Conservation (phyloP, 495 filamentous ascomycete species). For the Patellaria atrata region DNA sequence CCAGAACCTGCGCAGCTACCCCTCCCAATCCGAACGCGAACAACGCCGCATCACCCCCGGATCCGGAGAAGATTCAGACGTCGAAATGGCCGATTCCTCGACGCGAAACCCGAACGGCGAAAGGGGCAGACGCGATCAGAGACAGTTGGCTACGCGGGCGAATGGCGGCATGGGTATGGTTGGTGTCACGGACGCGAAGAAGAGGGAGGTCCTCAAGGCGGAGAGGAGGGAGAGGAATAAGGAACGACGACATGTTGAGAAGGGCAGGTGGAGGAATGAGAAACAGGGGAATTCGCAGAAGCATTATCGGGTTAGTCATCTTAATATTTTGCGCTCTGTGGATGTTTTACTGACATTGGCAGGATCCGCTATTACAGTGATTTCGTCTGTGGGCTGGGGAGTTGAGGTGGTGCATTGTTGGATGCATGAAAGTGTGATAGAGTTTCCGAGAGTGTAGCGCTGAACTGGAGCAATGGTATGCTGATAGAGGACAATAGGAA, state of each 20-base stretch:
- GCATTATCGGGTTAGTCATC: slow-evolving; percentile 51
- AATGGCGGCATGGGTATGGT: slow-evolving; percentile 66
- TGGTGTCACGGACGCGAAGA: slow-evolving; percentile 56
- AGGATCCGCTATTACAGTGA: slow-evolving; percentile 23
- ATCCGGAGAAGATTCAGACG: slow-evolving; percentile 30
- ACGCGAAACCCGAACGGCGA: too few relatives aligned
- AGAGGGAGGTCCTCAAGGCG: slow-evolving; percentile 41
- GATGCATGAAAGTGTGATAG: too few relatives aligned
- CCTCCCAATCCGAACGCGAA: slow-evolving; percentile 48
- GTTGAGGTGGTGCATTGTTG: too few relatives aligned
- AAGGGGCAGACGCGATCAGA: slow-evolving; percentile 29
- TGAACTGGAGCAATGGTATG: too few relatives aligned
- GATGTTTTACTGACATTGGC: not conserved
- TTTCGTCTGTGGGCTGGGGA: too few relatives aligned
- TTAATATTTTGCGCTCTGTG: not conserved
- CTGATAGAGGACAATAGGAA: too few relatives aligned
- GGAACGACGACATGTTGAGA: slow-evolving; percentile 42
- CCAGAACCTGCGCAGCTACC: slow-evolving; percentile 80
- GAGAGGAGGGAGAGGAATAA: slow-evolving; percentile 54
- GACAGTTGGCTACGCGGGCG: slow-evolving; percentile 48
- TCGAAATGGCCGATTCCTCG: too few relatives aligned
- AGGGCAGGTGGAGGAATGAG: slow-evolving; percentile 48
- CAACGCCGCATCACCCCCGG: slow-evolving; percentile 23
- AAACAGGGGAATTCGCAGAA: slow-evolving; percentile 56
- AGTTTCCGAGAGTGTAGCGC: too few relatives aligned